Conservation (phyloP, 345 rosid species). For the Heritiera fomes region DNA sequence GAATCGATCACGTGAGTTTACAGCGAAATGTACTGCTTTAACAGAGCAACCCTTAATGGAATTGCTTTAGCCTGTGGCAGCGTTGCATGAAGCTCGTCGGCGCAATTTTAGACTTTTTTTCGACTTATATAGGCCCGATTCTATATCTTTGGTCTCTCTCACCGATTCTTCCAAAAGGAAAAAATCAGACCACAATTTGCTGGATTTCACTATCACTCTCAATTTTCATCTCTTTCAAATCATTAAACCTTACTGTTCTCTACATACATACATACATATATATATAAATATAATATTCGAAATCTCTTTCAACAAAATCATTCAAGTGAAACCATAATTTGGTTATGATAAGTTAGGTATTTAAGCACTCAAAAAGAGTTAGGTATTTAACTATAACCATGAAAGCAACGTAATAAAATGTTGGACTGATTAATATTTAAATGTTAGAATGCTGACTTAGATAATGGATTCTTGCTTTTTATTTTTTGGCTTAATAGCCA, state of each 20-base stretch:
- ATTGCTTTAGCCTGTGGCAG: background rate
- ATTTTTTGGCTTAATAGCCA: too few relatives aligned
- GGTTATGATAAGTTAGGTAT: too few relatives aligned
- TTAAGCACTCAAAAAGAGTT: too few relatives aligned
- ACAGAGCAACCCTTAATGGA: background rate
- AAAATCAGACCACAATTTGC: background rate
- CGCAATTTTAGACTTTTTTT: background rate
- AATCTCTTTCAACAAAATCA: too few relatives aligned
- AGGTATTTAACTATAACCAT: too few relatives aligned
- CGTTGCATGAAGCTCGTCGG: conserved; percentile 2
- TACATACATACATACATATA: background rate
- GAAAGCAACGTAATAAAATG: too few relatives aligned
- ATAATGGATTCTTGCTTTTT: too few relatives aligned
- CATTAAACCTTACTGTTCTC: background rate
- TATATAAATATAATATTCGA: too few relatives aligned
- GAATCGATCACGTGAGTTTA: background rate
- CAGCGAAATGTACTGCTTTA: conserved; percentile 4
- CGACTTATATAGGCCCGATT: background rate
- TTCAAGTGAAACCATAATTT: too few relatives aligned
- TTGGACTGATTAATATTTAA: too few relatives aligned
- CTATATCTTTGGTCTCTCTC: background rate
- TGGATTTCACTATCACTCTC: background rate
- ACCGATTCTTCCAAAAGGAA: background rate
- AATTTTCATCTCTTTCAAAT: background rate
- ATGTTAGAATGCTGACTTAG: too few relatives aligned